A percentile compares a stretch with the other conserved stretches of the same genome.
Evolutionary conservation across 208 protist genomes (phyloP).

Genomic region (Leishmania major): DNA sequence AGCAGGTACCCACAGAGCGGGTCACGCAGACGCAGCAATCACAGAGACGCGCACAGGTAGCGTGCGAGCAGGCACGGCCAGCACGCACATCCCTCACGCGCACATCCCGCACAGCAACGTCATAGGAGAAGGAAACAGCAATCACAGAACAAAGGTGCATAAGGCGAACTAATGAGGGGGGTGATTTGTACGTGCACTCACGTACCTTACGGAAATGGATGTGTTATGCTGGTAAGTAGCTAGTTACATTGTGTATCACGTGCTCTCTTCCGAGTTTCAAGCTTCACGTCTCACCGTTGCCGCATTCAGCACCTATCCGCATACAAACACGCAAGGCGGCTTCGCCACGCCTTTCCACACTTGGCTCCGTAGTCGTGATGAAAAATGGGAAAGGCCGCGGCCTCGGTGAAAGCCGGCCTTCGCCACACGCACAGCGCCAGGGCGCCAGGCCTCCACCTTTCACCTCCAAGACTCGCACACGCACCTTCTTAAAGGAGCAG

Average conservation of each 20-base stretch:
- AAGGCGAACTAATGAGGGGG: conserved; percentile 4
- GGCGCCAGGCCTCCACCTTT: neutral
- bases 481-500: neutral
- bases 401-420: neutral
- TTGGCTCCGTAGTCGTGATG: neutral
- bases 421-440: neutral
- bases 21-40: neutral
- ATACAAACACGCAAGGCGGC: neutral
- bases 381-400: neutral
- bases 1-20: neutral
- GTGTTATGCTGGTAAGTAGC: neutral
- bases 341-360: neutral
- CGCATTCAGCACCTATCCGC: neutral
- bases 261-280: neutral
- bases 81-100: neutral
- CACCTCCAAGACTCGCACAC: neutral
- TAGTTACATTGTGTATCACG: conserved; percentile 10
- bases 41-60: neutral
- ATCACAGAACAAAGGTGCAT: neutral
- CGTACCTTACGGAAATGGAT: neutral
- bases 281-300: neutral
- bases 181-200: neutral
- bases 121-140: neutral
- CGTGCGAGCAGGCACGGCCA: neutral
- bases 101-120: neutral